Evolutionary conservation across 306 rosid species (phyloP).

Genomic region (Heteromeles arbutifolia): DNA sequence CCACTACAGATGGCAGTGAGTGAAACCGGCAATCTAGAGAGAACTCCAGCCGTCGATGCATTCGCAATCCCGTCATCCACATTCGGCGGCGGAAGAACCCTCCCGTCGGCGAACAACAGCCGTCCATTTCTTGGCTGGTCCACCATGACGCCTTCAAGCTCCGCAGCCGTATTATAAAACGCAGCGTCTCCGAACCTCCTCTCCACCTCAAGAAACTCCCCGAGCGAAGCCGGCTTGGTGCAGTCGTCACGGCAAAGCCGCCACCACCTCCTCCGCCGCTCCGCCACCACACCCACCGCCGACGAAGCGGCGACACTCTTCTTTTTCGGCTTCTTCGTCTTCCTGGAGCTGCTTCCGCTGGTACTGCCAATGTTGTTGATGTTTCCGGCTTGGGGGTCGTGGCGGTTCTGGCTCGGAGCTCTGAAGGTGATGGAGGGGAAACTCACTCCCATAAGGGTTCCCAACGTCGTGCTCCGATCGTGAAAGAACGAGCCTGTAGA

Average conservation of each 20-base stretch:
- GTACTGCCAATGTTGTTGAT: background rate
- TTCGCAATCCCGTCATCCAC: constrained; percentile 30
- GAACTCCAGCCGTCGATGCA: constrained; percentile 36
- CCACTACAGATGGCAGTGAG: constrained; percentile 80
- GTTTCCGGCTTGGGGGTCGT: constrained; percentile 32
- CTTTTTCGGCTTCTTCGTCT: constrained; percentile 37
- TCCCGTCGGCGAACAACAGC: constrained; percentile 64
- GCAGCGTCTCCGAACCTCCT: constrained; percentile 76
- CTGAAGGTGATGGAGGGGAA: constrained; percentile 81
- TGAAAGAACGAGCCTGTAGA: constrained; percentile 95
- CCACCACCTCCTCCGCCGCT: constrained; percentile 84
- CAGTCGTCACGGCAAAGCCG: constrained; percentile 68
- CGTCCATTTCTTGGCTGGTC: constrained; percentile 48
- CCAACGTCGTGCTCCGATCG: constrained; percentile 79
- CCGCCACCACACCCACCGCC: constrained; percentile 30
- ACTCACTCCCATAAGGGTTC: constrained; percentile 86
- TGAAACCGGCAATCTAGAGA: constrained; percentile 64
- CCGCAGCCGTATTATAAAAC: constrained; percentile 75
- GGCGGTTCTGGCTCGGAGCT: constrained; percentile 67
- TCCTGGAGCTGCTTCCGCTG: constrained; percentile 17
- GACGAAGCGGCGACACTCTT: constrained; percentile 12
- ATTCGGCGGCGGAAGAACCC: constrained; percentile 69
- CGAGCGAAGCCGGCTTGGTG: constrained; percentile 64
- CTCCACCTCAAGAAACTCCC: constrained; percentile 90
- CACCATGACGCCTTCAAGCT: constrained; percentile 68